phyloP scores from a whole-genome alignment of 2,329 filamentous ascomycete species.

The Botryotinia narcissicola region DNA sequence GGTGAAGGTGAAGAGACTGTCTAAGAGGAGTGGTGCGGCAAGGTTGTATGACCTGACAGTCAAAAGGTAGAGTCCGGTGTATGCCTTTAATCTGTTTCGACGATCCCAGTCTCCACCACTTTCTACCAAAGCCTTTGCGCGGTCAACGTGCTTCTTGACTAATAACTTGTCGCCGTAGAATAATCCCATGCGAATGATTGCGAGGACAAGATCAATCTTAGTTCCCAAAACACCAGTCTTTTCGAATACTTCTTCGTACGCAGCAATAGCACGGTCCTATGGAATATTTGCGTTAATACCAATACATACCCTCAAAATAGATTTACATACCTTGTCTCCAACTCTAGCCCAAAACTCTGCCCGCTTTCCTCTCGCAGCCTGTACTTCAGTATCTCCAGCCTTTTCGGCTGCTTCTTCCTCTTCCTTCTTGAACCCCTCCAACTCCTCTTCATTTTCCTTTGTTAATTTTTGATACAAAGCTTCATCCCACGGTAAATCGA shows the following conservation, averaged over 20 bases:
- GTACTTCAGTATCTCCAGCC: conserved; percentile 92
- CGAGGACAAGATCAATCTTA: conserved; percentile 95
- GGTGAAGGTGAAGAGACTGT: conserved; percentile 96
- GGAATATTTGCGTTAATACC: conserved; percentile 26
- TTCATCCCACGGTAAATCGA: conserved; percentile 88
- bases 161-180: conserved; percentile 93
- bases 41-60: conserved; percentile 88
- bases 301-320: background rate
- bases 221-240: conserved; percentile 96
- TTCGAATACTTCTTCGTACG: conserved; percentile 90
- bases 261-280: conserved; percentile 89
- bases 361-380: conserved; percentile 87
- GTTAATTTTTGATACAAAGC: conserved; percentile 74
- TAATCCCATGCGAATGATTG: conserved; percentile 90
- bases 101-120: conserved; percentile 98
- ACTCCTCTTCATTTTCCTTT: conserved; percentile 74
- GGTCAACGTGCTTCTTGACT: conserved; percentile 91
- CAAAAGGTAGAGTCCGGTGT: conserved; percentile 90
- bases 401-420: conserved; percentile 94
- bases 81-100: conserved; percentile 96
- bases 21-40: conserved; percentile 88
- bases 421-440: conserved; percentile 76
- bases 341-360: conserved; percentile 96
- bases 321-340: conserved; percentile 76
- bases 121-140: conserved; percentile 86